Evolutionary conservation across 306 rosid species (phyloP).

Genomic region (Abrus pulchellus): DNA sequence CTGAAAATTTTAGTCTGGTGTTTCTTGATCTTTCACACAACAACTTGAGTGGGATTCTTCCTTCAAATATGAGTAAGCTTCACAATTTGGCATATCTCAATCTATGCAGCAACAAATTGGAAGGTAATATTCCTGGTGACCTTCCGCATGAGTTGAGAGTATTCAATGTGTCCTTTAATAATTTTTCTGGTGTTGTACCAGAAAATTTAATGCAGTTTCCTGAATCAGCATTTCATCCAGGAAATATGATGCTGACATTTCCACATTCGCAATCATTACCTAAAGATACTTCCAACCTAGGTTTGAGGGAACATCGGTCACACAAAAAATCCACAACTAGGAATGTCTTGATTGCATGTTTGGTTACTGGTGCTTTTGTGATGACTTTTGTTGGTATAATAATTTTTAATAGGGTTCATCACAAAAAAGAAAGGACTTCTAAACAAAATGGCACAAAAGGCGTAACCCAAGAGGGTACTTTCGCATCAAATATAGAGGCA

Average conservation of each 20-base stretch:
- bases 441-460: slow-evolving; percentile 54
- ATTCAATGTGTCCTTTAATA: slow-evolving; percentile 74
- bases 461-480: slow-evolving; percentile 51
- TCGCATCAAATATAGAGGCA: slow-evolving; percentile 49
- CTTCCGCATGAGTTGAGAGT: slow-evolving; percentile 68
- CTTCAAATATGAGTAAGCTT: slow-evolving; percentile 61
- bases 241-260: slow-evolving; percentile 66
- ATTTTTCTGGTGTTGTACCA: slow-evolving; percentile 76
- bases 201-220: slow-evolving; percentile 67
- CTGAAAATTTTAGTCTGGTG: slow-evolving; percentile 57
- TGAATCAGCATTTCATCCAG: slow-evolving; percentile 83
- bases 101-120: slow-evolving; percentile 67
- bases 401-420: slow-evolving; percentile 54
- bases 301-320: slow-evolving; percentile 44
- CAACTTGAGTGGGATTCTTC: slow-evolving; percentile 69
- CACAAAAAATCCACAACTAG: slow-evolving; percentile 61
- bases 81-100: slow-evolving; percentile 66
- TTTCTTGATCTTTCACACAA: slow-evolving; percentile 81
- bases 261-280: slow-evolving; percentile 62
- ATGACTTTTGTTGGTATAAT: slow-evolving; percentile 56
- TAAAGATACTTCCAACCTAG: slow-evolving; percentile 46
- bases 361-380: slow-evolving; percentile 61
- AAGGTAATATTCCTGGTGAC: slow-evolving; percentile 70
- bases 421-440: slow-evolving; percentile 45
- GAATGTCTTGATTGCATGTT: slow-evolving; percentile 65